Percentiles rank a stretch among this genome's conserved stretches.
phyloP scores from a whole-genome alignment of 768 basidiomycete genomes.

The Boletus tomentosulus region DNA sequence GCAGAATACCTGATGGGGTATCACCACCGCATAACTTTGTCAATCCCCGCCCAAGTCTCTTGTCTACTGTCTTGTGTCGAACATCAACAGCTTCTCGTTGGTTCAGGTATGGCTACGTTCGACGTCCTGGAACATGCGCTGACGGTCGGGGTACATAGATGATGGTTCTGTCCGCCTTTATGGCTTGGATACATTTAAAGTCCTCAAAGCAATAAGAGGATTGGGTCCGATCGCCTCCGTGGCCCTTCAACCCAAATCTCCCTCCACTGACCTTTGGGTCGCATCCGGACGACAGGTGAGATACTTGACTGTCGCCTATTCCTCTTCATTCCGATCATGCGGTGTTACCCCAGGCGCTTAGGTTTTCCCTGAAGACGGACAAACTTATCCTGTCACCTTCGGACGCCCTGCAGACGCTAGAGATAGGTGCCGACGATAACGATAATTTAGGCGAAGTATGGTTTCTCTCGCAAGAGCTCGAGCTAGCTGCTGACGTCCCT shows the following conservation, averaged over 20 bases:
- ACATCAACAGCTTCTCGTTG: slow-evolving; percentile 49
- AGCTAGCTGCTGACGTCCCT: slow-evolving; percentile 25
- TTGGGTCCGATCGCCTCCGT: slow-evolving; percentile 65
- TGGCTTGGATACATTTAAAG: slow-evolving; percentile 52
- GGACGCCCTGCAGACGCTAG: slow-evolving; percentile 46
- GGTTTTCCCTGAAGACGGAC: slow-evolving; percentile 41
- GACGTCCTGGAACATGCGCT: neutral
- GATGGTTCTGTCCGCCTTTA: slow-evolving; percentile 73
- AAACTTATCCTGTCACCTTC: slow-evolving; percentile 51
- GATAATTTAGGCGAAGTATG: slow-evolving; percentile 69
- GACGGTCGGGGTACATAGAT: slow-evolving; percentile 34
- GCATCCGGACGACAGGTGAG: slow-evolving; percentile 58
- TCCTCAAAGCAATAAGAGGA: slow-evolving; percentile 58
- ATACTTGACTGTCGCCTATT: neutral
- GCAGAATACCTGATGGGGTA: neutral
- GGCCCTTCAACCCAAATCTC: slow-evolving; percentile 39
- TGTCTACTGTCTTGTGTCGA: slow-evolving; percentile 46
- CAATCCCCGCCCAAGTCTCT: slow-evolving; percentile 49
- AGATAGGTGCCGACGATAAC: slow-evolving; percentile 46
- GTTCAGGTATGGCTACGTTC: slow-evolving; percentile 47
- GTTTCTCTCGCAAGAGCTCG: neutral
- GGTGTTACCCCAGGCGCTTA: slow-evolving; percentile 24
- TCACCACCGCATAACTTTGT: slow-evolving; percentile 24
- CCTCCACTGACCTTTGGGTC: slow-evolving; percentile 55
- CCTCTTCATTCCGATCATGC: neutral